Conservation (phyloP, 2,329 filamentous ascomycete species). For the Colletotrichum trifolii region DNA sequence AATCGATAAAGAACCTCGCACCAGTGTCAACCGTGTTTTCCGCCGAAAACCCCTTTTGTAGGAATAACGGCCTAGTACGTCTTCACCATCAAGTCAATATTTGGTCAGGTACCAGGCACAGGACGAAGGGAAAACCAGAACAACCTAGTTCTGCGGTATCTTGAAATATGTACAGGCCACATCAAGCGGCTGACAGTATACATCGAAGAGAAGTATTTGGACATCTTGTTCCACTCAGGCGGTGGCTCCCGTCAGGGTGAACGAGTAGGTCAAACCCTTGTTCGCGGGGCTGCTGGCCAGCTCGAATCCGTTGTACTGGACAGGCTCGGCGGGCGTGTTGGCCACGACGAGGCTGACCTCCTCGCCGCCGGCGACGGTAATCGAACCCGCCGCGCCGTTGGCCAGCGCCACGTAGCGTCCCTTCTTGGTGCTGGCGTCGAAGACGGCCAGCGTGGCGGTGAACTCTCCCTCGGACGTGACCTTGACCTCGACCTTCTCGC, state of each 20-base stretch:
- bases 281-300: slow-evolving; percentile 48
- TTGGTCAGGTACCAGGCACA: not conserved
- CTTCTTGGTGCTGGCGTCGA: slow-evolving; percentile 41
- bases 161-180: slow-evolving; percentile 14
- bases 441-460: slow-evolving; percentile 54
- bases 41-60: no score
- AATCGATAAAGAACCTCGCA: no score
- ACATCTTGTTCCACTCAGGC: slow-evolving; percentile 11
- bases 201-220: slow-evolving; percentile 16
- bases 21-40: no score
- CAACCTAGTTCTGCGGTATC: slow-evolving; percentile 1
- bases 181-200: slow-evolving; percentile 13
- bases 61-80: no score
- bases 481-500: slow-evolving; percentile 44
- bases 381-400: slow-evolving; percentile 49
- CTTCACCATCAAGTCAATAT: no score
- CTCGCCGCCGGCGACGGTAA: slow-evolving; percentile 48
- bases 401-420: slow-evolving; percentile 51
- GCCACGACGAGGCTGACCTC: slow-evolving; percentile 58
- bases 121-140: not conserved
- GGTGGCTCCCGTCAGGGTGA: slow-evolving; percentile 47
- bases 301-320: slow-evolving; percentile 57
- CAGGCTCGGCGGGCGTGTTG: slow-evolving; percentile 56
- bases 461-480: slow-evolving; percentile 50
- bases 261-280: slow-evolving; percentile 52